phyloP scores from a whole-genome alignment of 2,329 filamentous ascomycete genomes.

The Stylonectria norvegica region DNA sequence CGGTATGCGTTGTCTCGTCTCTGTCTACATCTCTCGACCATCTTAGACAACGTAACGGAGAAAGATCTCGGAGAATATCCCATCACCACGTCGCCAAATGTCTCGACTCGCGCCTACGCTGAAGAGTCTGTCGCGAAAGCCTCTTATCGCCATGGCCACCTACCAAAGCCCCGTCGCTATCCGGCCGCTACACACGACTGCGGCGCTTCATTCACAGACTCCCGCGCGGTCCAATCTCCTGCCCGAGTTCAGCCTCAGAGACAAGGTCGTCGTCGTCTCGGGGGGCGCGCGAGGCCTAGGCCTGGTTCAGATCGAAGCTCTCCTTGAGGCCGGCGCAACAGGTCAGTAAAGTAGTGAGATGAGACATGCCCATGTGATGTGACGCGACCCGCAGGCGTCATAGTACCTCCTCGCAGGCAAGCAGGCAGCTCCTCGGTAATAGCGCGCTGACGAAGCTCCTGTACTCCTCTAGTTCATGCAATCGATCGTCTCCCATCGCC shows the following conservation, averaged over 20 bases:
- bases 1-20: too few species aligned
- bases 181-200: constrained; percentile 21
- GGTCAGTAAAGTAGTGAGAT: constrained; percentile 43
- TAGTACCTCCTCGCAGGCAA: too few species aligned
- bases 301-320: constrained; percentile 72
- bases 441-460: too few species aligned
- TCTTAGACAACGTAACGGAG: too few species aligned
- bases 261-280: constrained; percentile 73
- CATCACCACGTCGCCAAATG: too few species aligned
- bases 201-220: constrained; percentile 15
- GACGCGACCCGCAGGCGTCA: background rate
- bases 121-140: constrained; percentile 17
- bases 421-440: too few species aligned
- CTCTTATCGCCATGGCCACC: constrained; percentile 11
- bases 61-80: too few species aligned
- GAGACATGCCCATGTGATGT: background rate
- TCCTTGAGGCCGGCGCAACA: constrained; percentile 74
- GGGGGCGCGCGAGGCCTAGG: constrained; percentile 76
- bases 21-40: too few species aligned
- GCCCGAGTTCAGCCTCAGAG: constrained; percentile 72
- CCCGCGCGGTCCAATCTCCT: constrained; percentile 37
- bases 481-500: constrained; percentile 61
- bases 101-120: constrained; percentile 24
- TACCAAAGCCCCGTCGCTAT: constrained; percentile 2
- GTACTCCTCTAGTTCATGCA: constrained; percentile 58